phyloP scores from a whole-genome alignment of 345 rosid genomes.

The Eucalyptus cladocalyx region DNA sequence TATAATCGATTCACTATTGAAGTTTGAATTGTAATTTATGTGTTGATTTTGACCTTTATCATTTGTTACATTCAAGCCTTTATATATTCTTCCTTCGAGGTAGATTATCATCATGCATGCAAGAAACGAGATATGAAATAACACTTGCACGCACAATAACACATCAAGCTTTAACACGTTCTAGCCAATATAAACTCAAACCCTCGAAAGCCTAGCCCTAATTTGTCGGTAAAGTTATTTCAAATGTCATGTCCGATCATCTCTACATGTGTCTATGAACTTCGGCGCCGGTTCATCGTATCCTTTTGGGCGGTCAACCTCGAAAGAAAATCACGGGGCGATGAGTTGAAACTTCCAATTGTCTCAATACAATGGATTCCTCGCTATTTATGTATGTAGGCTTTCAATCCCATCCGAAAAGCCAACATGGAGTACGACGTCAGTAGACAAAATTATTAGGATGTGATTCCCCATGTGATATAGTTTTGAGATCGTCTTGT shows the following conservation, averaged over 20 bases:
- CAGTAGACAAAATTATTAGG: not conserved
- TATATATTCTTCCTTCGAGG: not conserved
- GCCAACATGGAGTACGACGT: not conserved
- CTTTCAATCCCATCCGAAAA: not conserved
- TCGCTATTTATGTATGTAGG: not conserved
- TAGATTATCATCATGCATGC: not conserved
- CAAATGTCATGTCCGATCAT: not conserved
- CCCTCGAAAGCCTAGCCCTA: not conserved
- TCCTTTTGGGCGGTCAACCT: not conserved
- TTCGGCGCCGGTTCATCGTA: not conserved
- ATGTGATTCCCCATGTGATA: not conserved
- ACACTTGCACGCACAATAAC: not conserved
- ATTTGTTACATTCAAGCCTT: not conserved
- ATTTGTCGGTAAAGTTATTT: not conserved
- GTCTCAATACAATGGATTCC: not conserved
- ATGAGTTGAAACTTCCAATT: not conserved
- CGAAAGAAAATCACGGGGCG: not conserved
- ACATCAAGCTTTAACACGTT: not conserved
- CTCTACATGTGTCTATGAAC: not conserved
- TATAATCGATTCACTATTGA: not conserved
- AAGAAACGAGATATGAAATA: not conserved
- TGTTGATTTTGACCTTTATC: not conserved
- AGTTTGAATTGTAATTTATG: not conserved
- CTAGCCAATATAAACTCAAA: not conserved
- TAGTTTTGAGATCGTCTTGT: not conserved